These are phyloP conservation scores for Ephemerocybe angulata DNA, from an alignment of 768 basidiomycete species.

Conservation along the genomic window DNA sequence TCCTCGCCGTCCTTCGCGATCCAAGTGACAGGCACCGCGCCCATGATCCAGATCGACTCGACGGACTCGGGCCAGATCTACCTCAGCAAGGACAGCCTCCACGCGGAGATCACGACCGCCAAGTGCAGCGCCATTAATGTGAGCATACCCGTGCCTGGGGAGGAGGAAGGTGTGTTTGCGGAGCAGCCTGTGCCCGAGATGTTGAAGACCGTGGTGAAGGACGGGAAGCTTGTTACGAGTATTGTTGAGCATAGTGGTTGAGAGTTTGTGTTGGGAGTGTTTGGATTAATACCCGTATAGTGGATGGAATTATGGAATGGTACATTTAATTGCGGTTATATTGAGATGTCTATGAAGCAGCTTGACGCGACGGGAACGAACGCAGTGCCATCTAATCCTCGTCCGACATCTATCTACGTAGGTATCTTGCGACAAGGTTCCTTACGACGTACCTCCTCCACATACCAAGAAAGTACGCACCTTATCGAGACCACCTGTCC, in stretches of 20 bases:
- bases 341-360: too few relatives aligned
- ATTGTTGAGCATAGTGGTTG: slow-evolving; percentile 86
- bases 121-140: slow-evolving; percentile 95
- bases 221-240: slow-evolving; percentile 82
- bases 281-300: too few relatives aligned
- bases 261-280: too few relatives aligned
- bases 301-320: too few relatives aligned
- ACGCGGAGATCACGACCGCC: slow-evolving; percentile 83
- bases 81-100: slow-evolving; percentile 76
- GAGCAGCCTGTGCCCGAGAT: slow-evolving; percentile 94
- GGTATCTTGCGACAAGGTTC: too few relatives aligned
- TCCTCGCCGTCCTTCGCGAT: slow-evolving; percentile 90
- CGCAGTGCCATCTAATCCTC: too few relatives aligned
- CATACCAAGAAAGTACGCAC: too few relatives aligned
- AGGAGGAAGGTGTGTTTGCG: slow-evolving; percentile 88
- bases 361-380: too few relatives aligned
- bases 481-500: too few relatives aligned
- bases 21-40: slow-evolving; percentile 86
- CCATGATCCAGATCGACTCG: slow-evolving; percentile 90
- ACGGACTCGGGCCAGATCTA: slow-evolving; percentile 96
- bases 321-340: too few relatives aligned
- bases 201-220: slow-evolving; percentile 78
- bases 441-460: too few relatives aligned
- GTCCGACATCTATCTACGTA: too few relatives aligned
- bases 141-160: slow-evolving; percentile 77